A percentile compares a stretch with the other conserved stretches of the same genome.
Conservation (phyloP, 2,329 filamentous ascomycete species). For the Cladosporium sp. region DNA sequence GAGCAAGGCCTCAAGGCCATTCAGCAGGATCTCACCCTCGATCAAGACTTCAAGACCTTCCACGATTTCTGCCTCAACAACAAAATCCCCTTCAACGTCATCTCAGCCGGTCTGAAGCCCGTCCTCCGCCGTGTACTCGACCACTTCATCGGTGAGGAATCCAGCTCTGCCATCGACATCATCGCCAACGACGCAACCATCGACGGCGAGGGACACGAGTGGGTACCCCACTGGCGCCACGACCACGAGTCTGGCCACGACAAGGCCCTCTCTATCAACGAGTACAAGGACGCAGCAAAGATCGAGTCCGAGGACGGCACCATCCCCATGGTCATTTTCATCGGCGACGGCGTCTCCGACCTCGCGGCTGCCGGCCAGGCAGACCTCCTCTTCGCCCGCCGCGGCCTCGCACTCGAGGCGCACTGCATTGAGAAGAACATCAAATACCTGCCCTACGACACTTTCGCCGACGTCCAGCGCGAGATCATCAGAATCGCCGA, state of each 20-base stretch:
- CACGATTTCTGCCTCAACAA: constrained; percentile 61
- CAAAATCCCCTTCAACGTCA: constrained; percentile 64
- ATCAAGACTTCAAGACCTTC: constrained; percentile 60
- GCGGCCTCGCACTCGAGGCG: constrained; percentile 61
- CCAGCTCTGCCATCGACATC: constrained; percentile 58
- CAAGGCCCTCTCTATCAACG: constrained; percentile 61
- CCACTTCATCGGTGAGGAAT: constrained; percentile 60
- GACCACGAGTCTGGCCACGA: constrained; percentile 63
- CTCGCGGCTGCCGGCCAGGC: constrained; percentile 62
- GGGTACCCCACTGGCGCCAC: constrained; percentile 66
- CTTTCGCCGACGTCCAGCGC: constrained; percentile 61
- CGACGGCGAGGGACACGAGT: constrained; percentile 52
- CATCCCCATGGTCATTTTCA: constrained; percentile 64
- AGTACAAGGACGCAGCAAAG: constrained; percentile 54
- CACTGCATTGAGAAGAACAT: constrained; percentile 62
- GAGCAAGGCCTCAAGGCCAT: constrained; percentile 64
- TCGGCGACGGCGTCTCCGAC: constrained; percentile 66
- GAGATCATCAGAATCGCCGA: constrained; percentile 56
- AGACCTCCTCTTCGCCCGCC: constrained; percentile 63
- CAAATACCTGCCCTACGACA: constrained; percentile 59
- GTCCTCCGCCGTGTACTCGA: constrained; percentile 60
- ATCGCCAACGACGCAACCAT: constrained; percentile 65
- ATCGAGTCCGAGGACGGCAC: constrained; percentile 56
- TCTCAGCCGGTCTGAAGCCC: constrained; percentile 64
- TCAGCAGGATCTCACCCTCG: constrained; percentile 58